A percentile compares a stretch with the other conserved stretches of the same genome.
These are phyloP conservation scores for Aureobasidium mangrovei DNA, from an alignment of 2,329 filamentous ascomycete genomes.

Conservation along the genomic window DNA sequence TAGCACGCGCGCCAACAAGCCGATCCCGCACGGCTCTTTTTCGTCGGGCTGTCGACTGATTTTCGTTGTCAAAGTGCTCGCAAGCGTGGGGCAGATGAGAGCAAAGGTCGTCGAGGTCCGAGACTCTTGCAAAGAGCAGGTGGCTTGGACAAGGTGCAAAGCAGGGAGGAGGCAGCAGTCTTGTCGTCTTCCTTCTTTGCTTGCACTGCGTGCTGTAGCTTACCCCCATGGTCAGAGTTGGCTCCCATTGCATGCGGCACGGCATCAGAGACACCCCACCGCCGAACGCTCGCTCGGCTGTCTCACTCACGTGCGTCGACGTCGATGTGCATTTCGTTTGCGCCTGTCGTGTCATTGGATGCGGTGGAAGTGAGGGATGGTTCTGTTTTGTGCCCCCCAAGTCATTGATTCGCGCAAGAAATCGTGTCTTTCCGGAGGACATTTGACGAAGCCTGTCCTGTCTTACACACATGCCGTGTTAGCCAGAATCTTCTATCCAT, in stretches of 20 bases:
- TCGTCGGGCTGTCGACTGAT: too few species aligned
- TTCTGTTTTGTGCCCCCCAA: background rate
- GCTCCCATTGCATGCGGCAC: too few species aligned
- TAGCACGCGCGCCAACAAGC: background rate
- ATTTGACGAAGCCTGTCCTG: background rate
- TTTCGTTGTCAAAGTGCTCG: background rate
- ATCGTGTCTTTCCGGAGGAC: background rate
- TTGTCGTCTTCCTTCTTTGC: too few species aligned
- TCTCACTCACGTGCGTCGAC: slow-evolving; percentile 9
- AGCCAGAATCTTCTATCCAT: background rate
- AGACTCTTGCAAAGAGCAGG: too few species aligned
- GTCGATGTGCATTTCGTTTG: slow-evolving; percentile 3
- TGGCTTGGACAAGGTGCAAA: too few species aligned
- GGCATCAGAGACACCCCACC: background rate
- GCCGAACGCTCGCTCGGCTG: background rate
- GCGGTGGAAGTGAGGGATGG: background rate
- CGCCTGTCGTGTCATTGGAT: background rate
- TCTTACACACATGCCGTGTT: background rate
- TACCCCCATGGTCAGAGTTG: too few species aligned
- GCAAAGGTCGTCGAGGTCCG: too few species aligned
- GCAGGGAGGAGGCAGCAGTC: too few species aligned
- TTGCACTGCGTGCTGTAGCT: too few species aligned
- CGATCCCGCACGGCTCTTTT: background rate
- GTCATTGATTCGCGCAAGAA: background rate
- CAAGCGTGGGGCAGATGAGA: too few species aligned